Evolutionary conservation across 2,329 filamentous ascomycete genomes (phyloP).

Genomic region (Thielaviopsis populi): DNA sequence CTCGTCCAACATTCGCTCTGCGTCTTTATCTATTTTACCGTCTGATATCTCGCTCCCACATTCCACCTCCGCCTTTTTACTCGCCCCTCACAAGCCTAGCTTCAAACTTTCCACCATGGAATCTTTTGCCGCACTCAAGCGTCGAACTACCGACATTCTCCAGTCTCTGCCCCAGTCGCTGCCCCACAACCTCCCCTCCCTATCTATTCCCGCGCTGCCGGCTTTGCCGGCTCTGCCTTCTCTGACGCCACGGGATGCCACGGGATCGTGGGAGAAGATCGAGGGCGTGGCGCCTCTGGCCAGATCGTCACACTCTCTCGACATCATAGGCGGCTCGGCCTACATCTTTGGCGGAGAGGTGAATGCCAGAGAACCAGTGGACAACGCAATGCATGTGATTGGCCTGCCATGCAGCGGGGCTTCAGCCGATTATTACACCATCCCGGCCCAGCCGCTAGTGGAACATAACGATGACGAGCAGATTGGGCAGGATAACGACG

Average conservation of each 20-base stretch:
- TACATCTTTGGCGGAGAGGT: conserved; percentile 69
- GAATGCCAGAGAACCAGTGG: conserved; percentile 48
- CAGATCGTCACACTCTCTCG: conserved; percentile 59
- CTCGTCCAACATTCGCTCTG: background rate
- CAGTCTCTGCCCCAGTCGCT: conserved; percentile 31
- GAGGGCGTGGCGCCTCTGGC: conserved; percentile 37
- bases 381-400: conserved; percentile 57
- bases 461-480: background rate
- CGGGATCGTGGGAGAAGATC: conserved; percentile 47
- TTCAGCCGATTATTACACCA: conserved; percentile 42
- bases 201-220: conserved; percentile 25
- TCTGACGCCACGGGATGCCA: conserved; percentile 26
- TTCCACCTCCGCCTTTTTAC: background rate
- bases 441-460: conserved; percentile 33
- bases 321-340: conserved; percentile 39
- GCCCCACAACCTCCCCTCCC: conserved; percentile 34
- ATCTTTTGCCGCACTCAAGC: conserved; percentile 37
- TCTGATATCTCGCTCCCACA: background rate
- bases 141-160: conserved; percentile 39
- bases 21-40: background rate
- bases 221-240: conserved; percentile 17
- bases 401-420: conserved; percentile 43
- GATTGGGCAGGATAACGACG: conserved; percentile 22
- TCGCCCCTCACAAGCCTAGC: background rate
- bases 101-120: conserved; percentile 28